These are phyloP conservation scores for Calonectria naviculata DNA, from an alignment of 2,329 filamentous ascomycete species.

Conservation along the genomic window DNA sequence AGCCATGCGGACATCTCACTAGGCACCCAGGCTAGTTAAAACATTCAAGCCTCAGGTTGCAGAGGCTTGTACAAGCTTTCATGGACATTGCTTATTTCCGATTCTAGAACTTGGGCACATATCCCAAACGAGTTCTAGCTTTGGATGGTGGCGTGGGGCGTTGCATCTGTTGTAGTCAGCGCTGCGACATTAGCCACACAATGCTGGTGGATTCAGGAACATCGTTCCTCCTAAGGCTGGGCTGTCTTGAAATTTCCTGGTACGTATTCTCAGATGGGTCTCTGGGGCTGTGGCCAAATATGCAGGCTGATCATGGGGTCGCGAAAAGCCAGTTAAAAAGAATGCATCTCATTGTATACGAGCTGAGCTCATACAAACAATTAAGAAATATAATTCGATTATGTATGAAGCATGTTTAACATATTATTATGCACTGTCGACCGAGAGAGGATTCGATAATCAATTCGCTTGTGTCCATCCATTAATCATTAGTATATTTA, in stretches of 20 bases:
- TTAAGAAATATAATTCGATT: no score
- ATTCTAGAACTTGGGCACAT: not conserved
- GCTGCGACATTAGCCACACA: not conserved
- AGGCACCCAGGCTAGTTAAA: not conserved
- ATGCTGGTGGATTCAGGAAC: not conserved
- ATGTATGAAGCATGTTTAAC: not conserved
- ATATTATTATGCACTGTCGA: no score
- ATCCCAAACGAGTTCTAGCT: not conserved
- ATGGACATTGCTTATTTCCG: not conserved
- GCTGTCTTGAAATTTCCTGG: not conserved
- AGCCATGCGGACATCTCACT: not conserved
- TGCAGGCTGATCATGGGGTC: not conserved
- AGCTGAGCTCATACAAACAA: not conserved
- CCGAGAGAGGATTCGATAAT: not conserved
- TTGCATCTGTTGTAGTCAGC: not conserved
- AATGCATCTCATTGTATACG: not conserved
- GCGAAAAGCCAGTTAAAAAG: not conserved
- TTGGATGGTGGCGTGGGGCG: no score
- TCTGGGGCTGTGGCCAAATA: not conserved
- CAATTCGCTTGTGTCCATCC: not conserved
- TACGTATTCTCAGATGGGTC: not conserved
- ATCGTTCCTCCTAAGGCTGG: not conserved
- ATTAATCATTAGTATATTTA: no score
- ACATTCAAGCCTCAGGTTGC: not conserved
- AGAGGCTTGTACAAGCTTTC: not conserved